These are phyloP conservation scores for Cicer bijugum DNA, from an alignment of 306 rosid species.

Conservation along the genomic window DNA sequence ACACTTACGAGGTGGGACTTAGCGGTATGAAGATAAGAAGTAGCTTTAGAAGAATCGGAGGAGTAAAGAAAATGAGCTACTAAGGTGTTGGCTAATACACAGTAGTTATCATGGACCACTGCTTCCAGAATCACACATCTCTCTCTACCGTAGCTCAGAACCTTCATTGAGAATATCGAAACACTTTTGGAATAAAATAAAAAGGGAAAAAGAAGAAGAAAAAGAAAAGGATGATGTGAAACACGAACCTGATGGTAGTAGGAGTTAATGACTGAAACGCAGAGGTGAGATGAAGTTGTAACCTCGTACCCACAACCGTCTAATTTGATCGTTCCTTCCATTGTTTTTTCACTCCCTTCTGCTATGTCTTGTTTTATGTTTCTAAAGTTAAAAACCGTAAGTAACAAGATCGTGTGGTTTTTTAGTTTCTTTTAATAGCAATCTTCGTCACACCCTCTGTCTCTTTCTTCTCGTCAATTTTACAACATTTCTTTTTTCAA, in stretches of 20 bases:
- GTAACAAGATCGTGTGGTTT: not conserved
- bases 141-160: constrained; percentile 70
- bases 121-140: constrained; percentile 82
- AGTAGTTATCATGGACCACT: constrained; percentile 59
- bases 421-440: not conserved
- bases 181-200: not conserved
- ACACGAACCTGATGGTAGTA: constrained; percentile 69
- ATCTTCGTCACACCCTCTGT: not conserved
- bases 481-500: not conserved
- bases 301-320: constrained; percentile 76
- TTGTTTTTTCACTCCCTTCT: constrained; percentile 37
- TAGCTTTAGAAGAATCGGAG: constrained; percentile 61
- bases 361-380: not conserved
- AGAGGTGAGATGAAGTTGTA: constrained; percentile 67
- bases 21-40: constrained; percentile 60
- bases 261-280: constrained; percentile 75
- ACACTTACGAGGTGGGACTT: constrained; percentile 67
- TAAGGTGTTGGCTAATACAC: constrained; percentile 82
- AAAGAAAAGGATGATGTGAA: not conserved
- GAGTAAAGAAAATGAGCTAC: constrained; percentile 63
- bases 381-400: not conserved
- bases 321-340: constrained; percentile 59
- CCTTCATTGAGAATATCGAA: constrained; percentile 52
- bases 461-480: constrained; percentile 1
- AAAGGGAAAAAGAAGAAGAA: not conserved